These are phyloP conservation scores for Colletotrichum viniferum DNA, from an alignment of 2,329 filamentous ascomycete species.

Conservation along the genomic window DNA sequence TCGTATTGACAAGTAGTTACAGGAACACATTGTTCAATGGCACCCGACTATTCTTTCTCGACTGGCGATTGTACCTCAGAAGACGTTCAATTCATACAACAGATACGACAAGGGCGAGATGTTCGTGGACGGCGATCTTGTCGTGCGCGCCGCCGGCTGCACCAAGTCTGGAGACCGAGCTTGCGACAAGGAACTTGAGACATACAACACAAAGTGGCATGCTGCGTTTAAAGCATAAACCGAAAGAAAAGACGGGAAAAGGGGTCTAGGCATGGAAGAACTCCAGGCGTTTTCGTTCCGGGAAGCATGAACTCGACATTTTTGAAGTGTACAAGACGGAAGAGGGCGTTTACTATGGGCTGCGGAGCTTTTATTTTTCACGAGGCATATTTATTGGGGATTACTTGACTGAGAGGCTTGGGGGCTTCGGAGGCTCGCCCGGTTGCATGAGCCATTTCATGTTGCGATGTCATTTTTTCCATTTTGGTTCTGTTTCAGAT, in stretches of 20 bases:
- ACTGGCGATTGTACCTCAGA: constrained; percentile 87
- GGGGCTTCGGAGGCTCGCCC: not conserved
- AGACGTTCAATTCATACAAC: constrained; percentile 80
- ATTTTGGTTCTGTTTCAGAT: not conserved
- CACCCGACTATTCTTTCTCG: constrained; percentile 94
- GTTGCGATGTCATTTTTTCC: not conserved
- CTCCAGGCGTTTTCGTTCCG: constrained; percentile 15
- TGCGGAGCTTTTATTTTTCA: not conserved
- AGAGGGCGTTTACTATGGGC: constrained; percentile 19
- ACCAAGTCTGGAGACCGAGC: constrained; percentile 58
- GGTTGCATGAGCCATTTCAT: constrained; percentile 4
- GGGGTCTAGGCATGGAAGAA: not conserved
- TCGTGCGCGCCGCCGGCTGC: constrained; percentile 81
- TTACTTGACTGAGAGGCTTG: not conserved
- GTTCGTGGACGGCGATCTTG: constrained; percentile 84
- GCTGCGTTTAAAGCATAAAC: constrained; percentile 43
- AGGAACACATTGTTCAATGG: constrained; percentile 94
- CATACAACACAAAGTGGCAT: constrained; percentile 53
- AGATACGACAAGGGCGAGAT: constrained; percentile 53
- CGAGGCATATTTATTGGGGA: not conserved
- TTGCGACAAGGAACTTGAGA: constrained; percentile 74
- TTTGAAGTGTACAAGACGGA: constrained; percentile 10
- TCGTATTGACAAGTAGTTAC: not conserved
- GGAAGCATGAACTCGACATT: constrained; percentile 11
- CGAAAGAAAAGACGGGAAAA: constrained; percentile 36